Base-by-base conservation (phyloP, 2,329 filamentous ascomycete species). In the Furcasterigmium sp. region DNA sequence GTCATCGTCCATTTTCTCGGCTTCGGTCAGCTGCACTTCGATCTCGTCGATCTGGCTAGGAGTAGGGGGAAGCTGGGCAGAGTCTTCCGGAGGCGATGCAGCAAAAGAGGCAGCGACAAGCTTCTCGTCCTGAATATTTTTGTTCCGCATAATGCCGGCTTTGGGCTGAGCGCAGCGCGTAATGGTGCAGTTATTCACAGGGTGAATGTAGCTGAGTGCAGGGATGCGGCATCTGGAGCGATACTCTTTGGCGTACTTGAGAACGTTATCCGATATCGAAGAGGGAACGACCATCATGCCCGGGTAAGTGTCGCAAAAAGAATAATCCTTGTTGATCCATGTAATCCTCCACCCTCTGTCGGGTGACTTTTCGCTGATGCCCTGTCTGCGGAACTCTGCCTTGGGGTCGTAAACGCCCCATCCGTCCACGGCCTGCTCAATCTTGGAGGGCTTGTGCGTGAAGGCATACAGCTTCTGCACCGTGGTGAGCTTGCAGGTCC, bases 151-250 rank as follows among this genome's bases (percentile, higher is more conserved):
- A 19, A 97, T 79, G 13, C 93, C 93, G 2, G 91, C 86, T 45
- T 91, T 73, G 0, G 93, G 93, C 60, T 98, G 93, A 4, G 91
- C 95, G 58, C 90, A 95, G 59, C 93, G 79, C 2, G 91, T 96
- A 51, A 98, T 95, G 19, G 91, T 93, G 63, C 93, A 97, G 61
- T 95, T 95, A 61, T 97, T 98, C 55, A 96, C 75, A 0, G 89
- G 88, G 62, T 98, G 93, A n/a, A 96, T 80, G 63, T 98, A 98
- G 18, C 90, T 90, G 30, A 98, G 70, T 4, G 84, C 86, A 2
- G 93, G 93, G 62, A 98, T 91, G 47, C 93, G 84, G 50, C 85
- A 82, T 46, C 91, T 81, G 1, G 93, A 97, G 41, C 93, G 85
- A 65, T 95, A 97, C 49, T 83, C 80, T 46, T 84, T 86, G 20